Conservation (phyloP, 192 early-diverging fungal genomes). For the Gamsiella multidivaricata region DNA sequence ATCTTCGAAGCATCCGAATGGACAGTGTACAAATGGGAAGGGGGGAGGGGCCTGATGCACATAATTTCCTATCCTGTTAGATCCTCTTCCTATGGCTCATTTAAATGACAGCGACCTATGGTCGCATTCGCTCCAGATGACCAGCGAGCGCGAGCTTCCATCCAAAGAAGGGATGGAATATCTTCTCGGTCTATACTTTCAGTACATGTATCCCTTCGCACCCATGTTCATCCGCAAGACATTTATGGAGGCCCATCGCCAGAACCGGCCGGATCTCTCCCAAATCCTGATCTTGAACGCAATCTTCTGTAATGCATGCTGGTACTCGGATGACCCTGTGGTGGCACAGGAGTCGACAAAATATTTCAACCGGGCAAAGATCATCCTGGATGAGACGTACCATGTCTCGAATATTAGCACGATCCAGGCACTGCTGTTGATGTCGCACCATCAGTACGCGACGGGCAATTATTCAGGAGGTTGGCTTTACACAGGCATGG, state of each 20-base stretch:
- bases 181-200: constrained; percentile 72
- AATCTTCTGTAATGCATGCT: constrained; percentile 60
- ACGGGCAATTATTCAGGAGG: constrained; percentile 66
- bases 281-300: constrained; percentile 63
- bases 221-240: constrained; percentile 70
- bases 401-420: constrained; percentile 66
- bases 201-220: constrained; percentile 73
- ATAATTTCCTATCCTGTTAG: constrained; percentile 7
- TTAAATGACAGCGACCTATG: constrained; percentile 39
- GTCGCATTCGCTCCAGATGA: constrained; percentile 36
- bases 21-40: neutral
- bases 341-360: constrained; percentile 44
- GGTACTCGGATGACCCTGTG: constrained; percentile 51
- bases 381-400: constrained; percentile 75
- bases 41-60: too few relatives aligned
- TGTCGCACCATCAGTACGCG: constrained; percentile 76
- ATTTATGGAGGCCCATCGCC: constrained; percentile 38
- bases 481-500: constrained; percentile 74
- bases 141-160: constrained; percentile 60
- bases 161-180: constrained; percentile 61
- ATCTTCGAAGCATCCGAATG: neutral
- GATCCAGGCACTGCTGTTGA: constrained; percentile 71
- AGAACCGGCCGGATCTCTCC: constrained; percentile 32
- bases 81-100: constrained; percentile 32
- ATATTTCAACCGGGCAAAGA: constrained; percentile 76